A percentile compares a stretch with the other conserved stretches of the same genome.
Conservation (phyloP, 208 protist species). For the Phytomonas serpens region DNA sequence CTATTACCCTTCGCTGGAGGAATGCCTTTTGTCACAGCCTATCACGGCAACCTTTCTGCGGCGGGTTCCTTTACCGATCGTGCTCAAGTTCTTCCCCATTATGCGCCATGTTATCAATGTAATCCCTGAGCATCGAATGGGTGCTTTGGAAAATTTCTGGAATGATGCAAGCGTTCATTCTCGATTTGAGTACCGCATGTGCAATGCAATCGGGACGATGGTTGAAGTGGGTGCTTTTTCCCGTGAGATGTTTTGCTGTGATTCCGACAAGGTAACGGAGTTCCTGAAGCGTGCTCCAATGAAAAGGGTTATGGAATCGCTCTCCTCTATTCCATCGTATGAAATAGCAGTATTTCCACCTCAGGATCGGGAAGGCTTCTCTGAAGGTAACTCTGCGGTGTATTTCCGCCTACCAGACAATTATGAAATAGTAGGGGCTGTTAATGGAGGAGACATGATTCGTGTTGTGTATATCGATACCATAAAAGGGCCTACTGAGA, state of each 20-base stretch:
- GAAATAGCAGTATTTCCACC: background rate
- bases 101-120: slow-evolving; percentile 31
- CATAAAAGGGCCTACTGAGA: slow-evolving; percentile 30
- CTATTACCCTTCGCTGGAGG: slow-evolving; percentile 31
- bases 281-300: slow-evolving; percentile 17
- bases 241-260: slow-evolving; percentile 19
- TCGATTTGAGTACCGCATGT: slow-evolving; percentile 59
- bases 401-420: slow-evolving; percentile 36
- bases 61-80: slow-evolving; percentile 54
- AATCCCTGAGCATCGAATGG: slow-evolving; percentile 35
- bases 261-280: slow-evolving; percentile 16
- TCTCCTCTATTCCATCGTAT: background rate
- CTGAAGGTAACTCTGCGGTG: slow-evolving; percentile 8
- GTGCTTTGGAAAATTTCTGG: slow-evolving; percentile 51
- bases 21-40: slow-evolving; percentile 35
- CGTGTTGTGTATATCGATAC: slow-evolving; percentile 46
- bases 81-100: slow-evolving; percentile 42
- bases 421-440: slow-evolving; percentile 62
- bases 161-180: slow-evolving; percentile 34
- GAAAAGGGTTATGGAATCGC: slow-evolving; percentile 1
- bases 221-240: slow-evolving; percentile 57
- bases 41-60: slow-evolving; percentile 64
- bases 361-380: background rate
- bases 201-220: slow-evolving; percentile 35
- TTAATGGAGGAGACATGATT: slow-evolving; percentile 38